Base-by-base conservation (phyloP, 2,329 filamentous ascomycete species). In the Neobulgaria alba region DNA sequence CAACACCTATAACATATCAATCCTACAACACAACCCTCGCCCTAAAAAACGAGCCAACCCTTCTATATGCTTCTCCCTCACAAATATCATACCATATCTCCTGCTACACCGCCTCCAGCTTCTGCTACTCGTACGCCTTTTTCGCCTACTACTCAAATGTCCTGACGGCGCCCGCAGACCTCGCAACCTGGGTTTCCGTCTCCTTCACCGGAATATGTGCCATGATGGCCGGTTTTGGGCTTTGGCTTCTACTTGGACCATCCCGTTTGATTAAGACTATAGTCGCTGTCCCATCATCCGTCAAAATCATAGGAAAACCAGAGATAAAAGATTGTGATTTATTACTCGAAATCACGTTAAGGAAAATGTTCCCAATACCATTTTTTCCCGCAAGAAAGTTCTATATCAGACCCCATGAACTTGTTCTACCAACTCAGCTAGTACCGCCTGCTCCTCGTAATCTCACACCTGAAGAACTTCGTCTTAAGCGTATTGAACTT, bases 11-110 rank as follows among this genome's bases (percentile, higher is more conserved):
- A 49, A 52, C 23, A 47, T 62, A 42, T 55, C 68, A 64, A 52
- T 67, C 62, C 39, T 77, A 71, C 61, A 67, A 69, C 53, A 69
- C 70, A n/a, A 52, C 42, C 44, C 68, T 85, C 29, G 72, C 75
- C 10, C 64, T 66, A 43, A 73, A 75, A 47, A 55, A 67, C n/a
- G 62, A 67, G 2, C 68, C 73, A 4, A 77, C 80, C 5, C 61
- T 73, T 3, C 66, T 86, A 32, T 86, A 83, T 64, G 68, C 79
- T 53, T 72, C 73, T 1, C 76, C 77, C 10, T 77, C 77, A 1
- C 79, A 84, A 53, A 72, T 72, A 42, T 68, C 70, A 61, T 82
- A 79, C 59, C 69, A 81, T 47, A 56, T 74, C 50, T 72, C 74
- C 33, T 75, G 75, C 55, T 79, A 79, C 60, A 59, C 64, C 10